Evolutionary conservation across 2,329 filamentous ascomycete genomes (phyloP).

Genomic region (Simplicillium aogashimaense): DNA sequence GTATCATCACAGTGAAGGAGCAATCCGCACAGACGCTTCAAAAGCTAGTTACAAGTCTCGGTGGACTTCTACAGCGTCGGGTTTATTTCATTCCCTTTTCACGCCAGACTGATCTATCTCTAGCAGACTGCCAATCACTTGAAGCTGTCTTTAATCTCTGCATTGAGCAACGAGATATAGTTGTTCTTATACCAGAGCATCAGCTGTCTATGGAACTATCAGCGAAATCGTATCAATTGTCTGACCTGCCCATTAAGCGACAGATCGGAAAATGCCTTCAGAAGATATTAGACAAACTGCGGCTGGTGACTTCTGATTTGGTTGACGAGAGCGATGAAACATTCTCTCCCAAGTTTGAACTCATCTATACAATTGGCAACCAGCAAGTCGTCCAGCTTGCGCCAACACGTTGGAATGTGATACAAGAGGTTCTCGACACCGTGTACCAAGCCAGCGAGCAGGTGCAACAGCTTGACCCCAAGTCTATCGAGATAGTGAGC

Average conservation of each 20-base stretch:
- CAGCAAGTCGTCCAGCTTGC: conserved; percentile 40
- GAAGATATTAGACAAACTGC: too few species aligned
- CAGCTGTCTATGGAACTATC: conserved; percentile 54
- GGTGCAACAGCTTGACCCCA: conserved; percentile 14
- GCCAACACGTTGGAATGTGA: conserved; percentile 44
- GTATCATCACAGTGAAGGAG: conserved; percentile 52
- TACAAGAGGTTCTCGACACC: conserved; percentile 41
- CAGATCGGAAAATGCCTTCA: neutral
- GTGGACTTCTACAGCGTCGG: conserved; percentile 42
- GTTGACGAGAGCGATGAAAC: conserved; percentile 59
- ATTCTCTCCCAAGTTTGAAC: conserved; percentile 49
- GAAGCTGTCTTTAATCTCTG: conserved; percentile 32
- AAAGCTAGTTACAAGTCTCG: conserved; percentile 42
- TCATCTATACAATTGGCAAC: conserved; percentile 52
- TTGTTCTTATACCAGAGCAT: conserved; percentile 55
- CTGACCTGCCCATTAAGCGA: conserved; percentile 15
- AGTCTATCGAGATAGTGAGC: conserved; percentile 13
- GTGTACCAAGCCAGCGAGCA: conserved; percentile 20
- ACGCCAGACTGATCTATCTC: conserved; percentile 28
- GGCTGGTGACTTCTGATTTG: conserved; percentile 34
- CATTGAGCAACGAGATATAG: conserved; percentile 36
- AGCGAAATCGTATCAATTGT: conserved; percentile 38
- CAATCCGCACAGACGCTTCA: conserved; percentile 52
- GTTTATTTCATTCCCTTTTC: conserved; percentile 52
- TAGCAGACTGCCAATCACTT: conserved; percentile 23